Evolutionary conservation across 2,329 filamentous ascomycete genomes (phyloP).

Genomic region (Talaromyces sp.): DNA sequence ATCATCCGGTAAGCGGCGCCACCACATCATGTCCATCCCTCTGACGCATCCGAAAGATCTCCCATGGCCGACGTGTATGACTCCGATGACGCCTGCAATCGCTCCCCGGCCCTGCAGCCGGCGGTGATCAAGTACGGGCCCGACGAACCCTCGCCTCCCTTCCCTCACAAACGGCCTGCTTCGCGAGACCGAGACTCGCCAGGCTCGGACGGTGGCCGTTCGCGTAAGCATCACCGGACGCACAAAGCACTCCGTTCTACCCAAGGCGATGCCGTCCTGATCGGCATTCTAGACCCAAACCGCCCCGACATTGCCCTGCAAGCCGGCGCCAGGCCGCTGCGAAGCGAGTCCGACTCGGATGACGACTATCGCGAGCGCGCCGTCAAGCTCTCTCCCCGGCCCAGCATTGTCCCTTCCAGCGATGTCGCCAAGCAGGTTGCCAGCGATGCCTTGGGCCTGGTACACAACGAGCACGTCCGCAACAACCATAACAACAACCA

Average conservation of each 20-base stretch:
- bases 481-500: background rate
- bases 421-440: background rate
- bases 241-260: constrained; percentile 24
- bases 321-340: constrained; percentile 53
- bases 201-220: constrained; percentile 29
- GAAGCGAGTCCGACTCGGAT: constrained; percentile 22
- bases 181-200: constrained; percentile 20
- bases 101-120: constrained; percentile 33
- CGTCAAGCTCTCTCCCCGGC: background rate
- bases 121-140: constrained; percentile 27
- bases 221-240: constrained; percentile 29
- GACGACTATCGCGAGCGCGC: constrained; percentile 7
- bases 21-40: constrained; percentile 1
- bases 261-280: constrained; percentile 63
- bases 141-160: constrained; percentile 31
- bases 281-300: constrained; percentile 61
- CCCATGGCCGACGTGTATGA: constrained; percentile 35
- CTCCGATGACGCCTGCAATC: constrained; percentile 33
- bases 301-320: constrained; percentile 59
- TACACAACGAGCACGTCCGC: background rate
- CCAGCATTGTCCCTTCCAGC: background rate
- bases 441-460: constrained; percentile 1
- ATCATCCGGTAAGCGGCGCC: background rate
- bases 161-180: constrained; percentile 19
- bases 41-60: background rate